phyloP scores from a whole-genome alignment of 2,329 filamentous ascomycete species.

The Pyricularia sp. region DNA sequence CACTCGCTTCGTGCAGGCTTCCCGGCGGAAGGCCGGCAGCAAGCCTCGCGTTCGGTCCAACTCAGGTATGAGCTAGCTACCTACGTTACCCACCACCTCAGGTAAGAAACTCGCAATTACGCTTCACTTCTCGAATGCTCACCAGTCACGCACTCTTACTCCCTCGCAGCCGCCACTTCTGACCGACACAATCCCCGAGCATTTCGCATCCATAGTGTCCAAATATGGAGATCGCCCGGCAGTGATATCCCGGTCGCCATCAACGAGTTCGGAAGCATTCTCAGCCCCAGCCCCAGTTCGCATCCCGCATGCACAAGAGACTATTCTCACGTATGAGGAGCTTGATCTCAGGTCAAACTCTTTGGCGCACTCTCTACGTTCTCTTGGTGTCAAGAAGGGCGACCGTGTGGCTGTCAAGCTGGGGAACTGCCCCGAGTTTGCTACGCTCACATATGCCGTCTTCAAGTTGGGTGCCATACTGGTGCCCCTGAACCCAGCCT shows the following conservation, averaged over 20 bases:
- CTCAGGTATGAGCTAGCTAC: neutral
- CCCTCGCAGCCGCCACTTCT: constrained; percentile 53
- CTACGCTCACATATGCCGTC: constrained; percentile 75
- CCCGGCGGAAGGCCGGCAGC: neutral
- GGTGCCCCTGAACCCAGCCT: constrained; percentile 87
- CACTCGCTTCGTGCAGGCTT: neutral
- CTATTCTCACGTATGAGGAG: constrained; percentile 60
- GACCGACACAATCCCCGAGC: constrained; percentile 58
- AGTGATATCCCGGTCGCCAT: constrained; percentile 40
- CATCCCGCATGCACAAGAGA: constrained; percentile 49
- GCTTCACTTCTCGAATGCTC: neutral
- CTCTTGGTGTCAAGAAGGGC: constrained; percentile 67
- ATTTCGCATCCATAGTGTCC: constrained; percentile 59
- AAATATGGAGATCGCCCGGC: constrained; percentile 54
- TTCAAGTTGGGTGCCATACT: constrained; percentile 93
- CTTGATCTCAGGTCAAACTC: constrained; percentile 71
- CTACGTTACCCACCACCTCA: neutral
- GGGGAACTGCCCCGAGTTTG: constrained; percentile 79
- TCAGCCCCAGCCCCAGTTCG: constrained; percentile 28
- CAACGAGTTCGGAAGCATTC: constrained; percentile 14
- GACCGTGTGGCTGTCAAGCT: constrained; percentile 79
- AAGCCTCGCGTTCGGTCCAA: neutral
- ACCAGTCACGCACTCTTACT: neutral
- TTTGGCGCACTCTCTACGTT: constrained; percentile 60
- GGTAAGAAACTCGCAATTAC: neutral